phyloP scores from a whole-genome alignment of 23 red algal genomes.

The Cyanidiococcus yangmingshanensis region DNA sequence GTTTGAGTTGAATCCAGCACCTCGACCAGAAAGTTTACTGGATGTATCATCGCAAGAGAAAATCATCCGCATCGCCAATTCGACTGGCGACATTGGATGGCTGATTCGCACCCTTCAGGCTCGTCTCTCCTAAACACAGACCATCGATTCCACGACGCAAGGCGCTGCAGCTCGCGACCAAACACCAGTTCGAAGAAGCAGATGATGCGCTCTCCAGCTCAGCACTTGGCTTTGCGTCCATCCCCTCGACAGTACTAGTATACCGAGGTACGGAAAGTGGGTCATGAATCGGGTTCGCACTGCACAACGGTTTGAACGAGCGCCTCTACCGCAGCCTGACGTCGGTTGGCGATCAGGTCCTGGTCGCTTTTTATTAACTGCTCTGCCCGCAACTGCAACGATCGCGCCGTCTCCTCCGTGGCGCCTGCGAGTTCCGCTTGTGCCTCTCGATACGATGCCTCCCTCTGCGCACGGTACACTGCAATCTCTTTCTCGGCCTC shows the following conservation, averaged over 20 bases:
- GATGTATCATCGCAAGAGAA: background rate
- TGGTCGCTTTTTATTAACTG: background rate
- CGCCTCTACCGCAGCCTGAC: background rate
- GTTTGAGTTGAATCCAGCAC: background rate
- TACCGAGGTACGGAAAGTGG: no score
- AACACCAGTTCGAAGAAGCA: no score
- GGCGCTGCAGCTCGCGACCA: no score
- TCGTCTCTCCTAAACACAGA: background rate
- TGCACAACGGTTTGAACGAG: background rate
- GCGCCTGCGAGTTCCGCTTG: background rate
- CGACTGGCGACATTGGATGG: background rate
- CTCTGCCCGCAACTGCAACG: background rate
- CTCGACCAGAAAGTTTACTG: background rate
- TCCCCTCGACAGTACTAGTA: no score
- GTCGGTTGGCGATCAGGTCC: background rate
- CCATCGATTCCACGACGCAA: no score
- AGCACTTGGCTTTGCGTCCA: no score
- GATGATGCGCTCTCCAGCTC: no score
- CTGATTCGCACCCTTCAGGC: background rate
- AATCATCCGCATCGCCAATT: background rate
- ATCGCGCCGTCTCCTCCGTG: background rate
- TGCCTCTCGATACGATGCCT: background rate
- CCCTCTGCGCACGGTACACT: background rate
- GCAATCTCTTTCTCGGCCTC: conserved; percentile 19
- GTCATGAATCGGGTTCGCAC: background rate